A percentile compares a stretch with the other conserved stretches of the same genome.
phyloP scores from a whole-genome alignment of 192 early-diverging fungal species.

The Diversispora epigaea region DNA sequence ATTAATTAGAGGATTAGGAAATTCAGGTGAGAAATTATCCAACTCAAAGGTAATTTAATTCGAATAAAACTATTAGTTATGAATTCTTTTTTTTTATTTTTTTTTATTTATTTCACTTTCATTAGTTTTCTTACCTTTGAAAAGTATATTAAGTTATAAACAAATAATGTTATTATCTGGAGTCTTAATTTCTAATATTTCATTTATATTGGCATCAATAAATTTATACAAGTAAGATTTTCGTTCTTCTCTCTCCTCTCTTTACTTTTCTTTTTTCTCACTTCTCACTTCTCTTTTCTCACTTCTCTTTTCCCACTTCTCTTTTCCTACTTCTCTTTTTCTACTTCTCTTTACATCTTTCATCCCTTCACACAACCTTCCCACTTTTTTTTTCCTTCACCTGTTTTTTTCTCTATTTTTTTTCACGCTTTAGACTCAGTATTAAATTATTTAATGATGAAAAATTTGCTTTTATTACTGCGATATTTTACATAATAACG shows the following conservation, averaged over 20 bases:
- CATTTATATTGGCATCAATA: conserved; percentile 72
- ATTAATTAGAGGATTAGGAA: conserved; percentile 55
- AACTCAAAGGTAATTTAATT: not conserved
- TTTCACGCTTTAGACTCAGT: conserved; percentile 21
- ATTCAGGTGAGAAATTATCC: conserved; percentile 39
- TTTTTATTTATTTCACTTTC: not conserved
- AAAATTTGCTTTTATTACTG: conserved; percentile 60
- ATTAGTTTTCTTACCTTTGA: conserved; percentile 56
- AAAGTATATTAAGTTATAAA: conserved; percentile 31
- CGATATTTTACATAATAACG: conserved; percentile 70
- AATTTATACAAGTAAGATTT: conserved; percentile 65
- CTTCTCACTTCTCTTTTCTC: too few species aligned
- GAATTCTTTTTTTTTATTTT: not conserved
- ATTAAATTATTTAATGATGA: conserved; percentile 43
- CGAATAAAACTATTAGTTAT: not conserved
- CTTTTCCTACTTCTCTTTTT: too few species aligned
- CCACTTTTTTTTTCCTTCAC: too few species aligned
- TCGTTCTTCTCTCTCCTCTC: too few species aligned
- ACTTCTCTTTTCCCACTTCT: too few species aligned
- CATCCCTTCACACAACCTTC: not conserved
- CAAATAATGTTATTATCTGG: conserved; percentile 45
- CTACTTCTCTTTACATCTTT: not conserved
- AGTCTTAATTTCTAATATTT: conserved; percentile 69
- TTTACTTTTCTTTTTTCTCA: too few species aligned
- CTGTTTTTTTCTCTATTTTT: too few species aligned